A percentile compares a stretch with the other conserved stretches of the same genome.
Evolutionary conservation across 495 filamentous ascomycete genomes (phyloP).

Genomic region (Chaetomium cochliodes): DNA sequence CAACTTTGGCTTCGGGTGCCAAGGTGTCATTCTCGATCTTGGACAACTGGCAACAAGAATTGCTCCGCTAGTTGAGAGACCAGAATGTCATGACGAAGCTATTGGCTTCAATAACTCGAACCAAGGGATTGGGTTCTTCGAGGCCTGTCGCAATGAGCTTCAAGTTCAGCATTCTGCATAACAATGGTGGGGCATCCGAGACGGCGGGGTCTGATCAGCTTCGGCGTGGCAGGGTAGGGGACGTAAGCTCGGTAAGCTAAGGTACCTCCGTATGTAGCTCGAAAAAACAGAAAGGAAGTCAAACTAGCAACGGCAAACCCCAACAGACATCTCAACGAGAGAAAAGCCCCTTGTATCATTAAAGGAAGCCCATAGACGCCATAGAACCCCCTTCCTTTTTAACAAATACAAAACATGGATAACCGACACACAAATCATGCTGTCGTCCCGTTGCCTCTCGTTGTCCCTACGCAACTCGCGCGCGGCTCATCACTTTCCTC

Average conservation of each 20-base stretch:
- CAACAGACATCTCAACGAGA: background rate
- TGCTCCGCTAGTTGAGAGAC: background rate
- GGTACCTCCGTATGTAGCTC: background rate
- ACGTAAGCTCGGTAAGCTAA: too few species aligned
- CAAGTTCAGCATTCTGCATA: too few species aligned
- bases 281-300: background rate
- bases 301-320: background rate
- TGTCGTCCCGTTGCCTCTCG: background rate
- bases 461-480: background rate
- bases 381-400: constrained; percentile 16
- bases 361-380: constrained; percentile 22
- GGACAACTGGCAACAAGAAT: background rate
- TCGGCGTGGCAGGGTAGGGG: too few species aligned
- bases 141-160: too few species aligned
- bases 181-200: too few species aligned
- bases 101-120: too few species aligned
- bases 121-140: too few species aligned
- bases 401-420: constrained; percentile 16
- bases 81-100: too few species aligned
- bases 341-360: background rate
- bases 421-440: constrained; percentile 17
- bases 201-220: too few species aligned
- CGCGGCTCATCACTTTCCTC: background rate
- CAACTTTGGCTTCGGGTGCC: background rate
- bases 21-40: background rate